Evolutionary conservation across 2,329 filamentous ascomycete genomes (phyloP).

Genomic region (Xylaria sp.): DNA sequence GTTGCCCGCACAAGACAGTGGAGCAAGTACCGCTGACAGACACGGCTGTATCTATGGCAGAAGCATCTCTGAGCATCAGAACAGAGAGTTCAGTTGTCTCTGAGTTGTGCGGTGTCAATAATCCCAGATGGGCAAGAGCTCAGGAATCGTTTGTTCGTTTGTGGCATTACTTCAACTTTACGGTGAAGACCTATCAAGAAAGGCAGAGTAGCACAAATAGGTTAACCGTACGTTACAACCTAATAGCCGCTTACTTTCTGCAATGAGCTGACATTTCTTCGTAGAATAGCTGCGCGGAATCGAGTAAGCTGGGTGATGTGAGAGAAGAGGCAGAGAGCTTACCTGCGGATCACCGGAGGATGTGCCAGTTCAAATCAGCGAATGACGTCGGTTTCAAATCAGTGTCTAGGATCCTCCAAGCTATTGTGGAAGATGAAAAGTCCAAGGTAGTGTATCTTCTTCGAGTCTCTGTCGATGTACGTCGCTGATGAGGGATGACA

Average conservation of each 20-base stretch:
- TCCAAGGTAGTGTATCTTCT: slow-evolving; percentile 22
- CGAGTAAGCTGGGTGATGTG: slow-evolving; percentile 21
- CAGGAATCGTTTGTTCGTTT: slow-evolving; percentile 30
- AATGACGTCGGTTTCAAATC: slow-evolving; percentile 29
- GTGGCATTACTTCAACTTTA: slow-evolving; percentile 36
- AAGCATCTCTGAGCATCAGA: slow-evolving; percentile 10
- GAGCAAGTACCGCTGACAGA: slow-evolving; percentile 16
- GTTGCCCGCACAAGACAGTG: slow-evolving; percentile 26
- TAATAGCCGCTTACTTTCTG: background rate
- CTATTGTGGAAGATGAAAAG: slow-evolving; percentile 30
- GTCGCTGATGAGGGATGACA: slow-evolving; percentile 21
- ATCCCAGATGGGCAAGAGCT: slow-evolving; percentile 19
- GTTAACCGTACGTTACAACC: slow-evolving; percentile 11
- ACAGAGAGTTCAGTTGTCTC: slow-evolving; percentile 19
- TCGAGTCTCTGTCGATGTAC: background rate
- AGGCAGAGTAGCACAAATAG: background rate
- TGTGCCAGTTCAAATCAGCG: slow-evolving; percentile 31
- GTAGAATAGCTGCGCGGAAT: slow-evolving; percentile 21
- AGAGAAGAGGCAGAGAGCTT: slow-evolving; percentile 31
- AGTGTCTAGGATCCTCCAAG: slow-evolving; percentile 16
- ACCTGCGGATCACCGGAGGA: slow-evolving; percentile 24
- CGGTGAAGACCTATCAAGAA: slow-evolving; percentile 34
- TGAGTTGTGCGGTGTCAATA: slow-evolving; percentile 29
- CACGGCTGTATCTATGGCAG: slow-evolving; percentile 26
- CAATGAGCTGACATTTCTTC: slow-evolving; percentile 18